phyloP scores from a whole-genome alignment of 2,329 filamentous ascomycete genomes.

The Xylaria sp. region DNA sequence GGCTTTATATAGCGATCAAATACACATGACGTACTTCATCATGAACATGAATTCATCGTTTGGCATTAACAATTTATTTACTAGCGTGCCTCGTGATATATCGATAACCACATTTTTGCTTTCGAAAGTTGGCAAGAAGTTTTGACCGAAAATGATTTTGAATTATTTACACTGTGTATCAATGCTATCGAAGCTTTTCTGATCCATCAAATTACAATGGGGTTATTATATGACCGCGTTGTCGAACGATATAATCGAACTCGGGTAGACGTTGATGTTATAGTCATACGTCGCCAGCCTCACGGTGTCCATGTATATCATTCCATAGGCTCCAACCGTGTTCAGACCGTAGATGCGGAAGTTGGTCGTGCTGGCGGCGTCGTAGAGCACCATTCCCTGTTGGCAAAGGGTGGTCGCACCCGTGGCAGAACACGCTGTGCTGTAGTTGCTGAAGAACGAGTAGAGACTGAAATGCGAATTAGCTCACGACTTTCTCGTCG shows the following conservation, averaged over 20 bases:
- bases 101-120: too few species aligned
- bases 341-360: slow-evolving; percentile 46
- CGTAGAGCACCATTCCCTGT: slow-evolving; percentile 53
- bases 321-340: slow-evolving; percentile 44
- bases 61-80: too few species aligned
- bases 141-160: not conserved
- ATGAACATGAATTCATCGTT: too few species aligned
- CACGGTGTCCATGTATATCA: slow-evolving; percentile 45
- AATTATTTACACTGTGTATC: slow-evolving; percentile 3
- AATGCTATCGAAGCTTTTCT: not conserved
- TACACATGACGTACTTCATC: too few species aligned
- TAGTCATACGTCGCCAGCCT: slow-evolving; percentile 42
- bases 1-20: not conserved
- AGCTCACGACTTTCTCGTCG: not conserved
- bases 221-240: slow-evolving; percentile 27
- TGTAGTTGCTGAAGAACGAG: slow-evolving; percentile 75
- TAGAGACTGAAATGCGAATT: slow-evolving; percentile 58
- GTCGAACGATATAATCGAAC: slow-evolving; percentile 42
- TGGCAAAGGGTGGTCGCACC: slow-evolving; percentile 59
- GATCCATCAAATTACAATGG: not conserved
- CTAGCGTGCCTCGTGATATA: too few species aligned
- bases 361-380: slow-evolving; percentile 40
- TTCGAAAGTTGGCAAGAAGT: not conserved
- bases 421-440: slow-evolving; percentile 58
- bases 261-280: slow-evolving; percentile 45